phyloP scores from a whole-genome alignment of 2,329 filamentous ascomycete species.

The Nannizziopsis barbatae region DNA sequence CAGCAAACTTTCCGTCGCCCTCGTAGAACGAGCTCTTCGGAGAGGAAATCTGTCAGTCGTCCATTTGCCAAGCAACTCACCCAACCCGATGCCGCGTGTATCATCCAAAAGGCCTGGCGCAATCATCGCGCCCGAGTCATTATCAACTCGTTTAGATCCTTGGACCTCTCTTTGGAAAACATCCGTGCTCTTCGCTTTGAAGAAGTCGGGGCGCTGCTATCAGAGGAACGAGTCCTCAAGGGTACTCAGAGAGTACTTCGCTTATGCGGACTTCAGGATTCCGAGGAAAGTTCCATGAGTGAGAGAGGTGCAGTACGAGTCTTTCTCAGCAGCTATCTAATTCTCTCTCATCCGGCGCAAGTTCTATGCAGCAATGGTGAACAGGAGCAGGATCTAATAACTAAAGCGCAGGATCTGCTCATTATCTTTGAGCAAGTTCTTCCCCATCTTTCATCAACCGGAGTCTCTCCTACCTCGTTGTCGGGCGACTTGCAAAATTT shows the following conservation, averaged over 20 bases:
- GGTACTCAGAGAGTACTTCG: slow-evolving; percentile 46
- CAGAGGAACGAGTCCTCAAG: slow-evolving; percentile 42
- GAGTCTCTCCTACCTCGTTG: slow-evolving; percentile 32
- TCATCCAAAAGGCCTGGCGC: slow-evolving; percentile 50
- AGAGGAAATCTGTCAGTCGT: slow-evolving; percentile 27
- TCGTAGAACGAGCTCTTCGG: slow-evolving; percentile 37
- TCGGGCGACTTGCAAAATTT: slow-evolving; percentile 40
- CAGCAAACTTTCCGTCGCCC: slow-evolving; percentile 40
- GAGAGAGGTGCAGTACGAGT: slow-evolving; percentile 46
- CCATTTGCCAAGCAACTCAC: slow-evolving; percentile 32
- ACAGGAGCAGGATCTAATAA: slow-evolving; percentile 47
- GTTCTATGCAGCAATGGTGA: slow-evolving; percentile 50
- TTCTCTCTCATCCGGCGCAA: slow-evolving; percentile 49
- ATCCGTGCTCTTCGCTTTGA: slow-evolving; percentile 48
- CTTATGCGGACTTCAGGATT: slow-evolving; percentile 46
- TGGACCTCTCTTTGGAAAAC: slow-evolving; percentile 44
- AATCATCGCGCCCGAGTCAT: slow-evolving; percentile 39
- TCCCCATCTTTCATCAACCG: slow-evolving; percentile 38
- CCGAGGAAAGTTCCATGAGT: slow-evolving; percentile 37
- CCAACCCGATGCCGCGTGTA: slow-evolving; percentile 43
- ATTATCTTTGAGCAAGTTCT: slow-evolving; percentile 45
- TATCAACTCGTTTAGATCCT: slow-evolving; percentile 40
- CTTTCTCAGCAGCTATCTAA: slow-evolving; percentile 53
- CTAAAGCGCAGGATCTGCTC: slow-evolving; percentile 50
- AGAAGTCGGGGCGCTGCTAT: slow-evolving; percentile 47